phyloP scores from a whole-genome alignment of 805 yeast genomes.

The Wickerhamiella vanderwaltii region DNA sequence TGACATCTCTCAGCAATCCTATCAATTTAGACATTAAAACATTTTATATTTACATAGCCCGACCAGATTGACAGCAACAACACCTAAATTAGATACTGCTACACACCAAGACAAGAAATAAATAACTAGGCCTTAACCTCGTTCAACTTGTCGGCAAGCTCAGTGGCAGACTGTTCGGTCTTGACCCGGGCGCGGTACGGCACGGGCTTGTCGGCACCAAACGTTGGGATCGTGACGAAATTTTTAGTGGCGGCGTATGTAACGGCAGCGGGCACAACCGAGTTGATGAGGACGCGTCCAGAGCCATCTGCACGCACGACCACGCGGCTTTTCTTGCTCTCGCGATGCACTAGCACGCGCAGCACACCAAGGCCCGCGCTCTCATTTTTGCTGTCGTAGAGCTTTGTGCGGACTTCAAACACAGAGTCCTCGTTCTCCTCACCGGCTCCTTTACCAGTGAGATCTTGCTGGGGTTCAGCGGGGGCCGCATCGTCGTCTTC shows the following conservation, averaged over 20 bases:
- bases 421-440: conserved; percentile 67
- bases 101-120: too few relatives aligned
- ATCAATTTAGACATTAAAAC: too few relatives aligned
- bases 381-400: conserved; percentile 39
- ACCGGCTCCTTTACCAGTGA: conserved; percentile 55
- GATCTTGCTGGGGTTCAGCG: conserved; percentile 28
- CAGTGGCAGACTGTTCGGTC: conserved; percentile 35
- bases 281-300: conserved; percentile 63
- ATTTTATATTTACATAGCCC: too few relatives aligned
- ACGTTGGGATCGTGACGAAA: conserved; percentile 54
- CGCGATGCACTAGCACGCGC: conserved; percentile 52
- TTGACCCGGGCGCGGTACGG: conserved; percentile 69
- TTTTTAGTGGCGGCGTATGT: conserved; percentile 49
- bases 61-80: too few relatives aligned
- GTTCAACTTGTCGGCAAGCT: conserved; percentile 13
- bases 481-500: conserved; percentile 34
- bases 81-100: too few relatives aligned
- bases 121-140: conserved; percentile 10
- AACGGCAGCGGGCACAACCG: conserved; percentile 44
- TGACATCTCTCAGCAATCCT: too few relatives aligned
- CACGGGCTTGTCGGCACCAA: conserved; percentile 44
- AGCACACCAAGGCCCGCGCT: conserved; percentile 66
- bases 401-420: conserved; percentile 58
- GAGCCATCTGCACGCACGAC: conserved; percentile 84
- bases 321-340: conserved; percentile 52